Base-by-base conservation (phyloP, 176 grass and related monocot species). In the Tillandsia fasciculata region DNA sequence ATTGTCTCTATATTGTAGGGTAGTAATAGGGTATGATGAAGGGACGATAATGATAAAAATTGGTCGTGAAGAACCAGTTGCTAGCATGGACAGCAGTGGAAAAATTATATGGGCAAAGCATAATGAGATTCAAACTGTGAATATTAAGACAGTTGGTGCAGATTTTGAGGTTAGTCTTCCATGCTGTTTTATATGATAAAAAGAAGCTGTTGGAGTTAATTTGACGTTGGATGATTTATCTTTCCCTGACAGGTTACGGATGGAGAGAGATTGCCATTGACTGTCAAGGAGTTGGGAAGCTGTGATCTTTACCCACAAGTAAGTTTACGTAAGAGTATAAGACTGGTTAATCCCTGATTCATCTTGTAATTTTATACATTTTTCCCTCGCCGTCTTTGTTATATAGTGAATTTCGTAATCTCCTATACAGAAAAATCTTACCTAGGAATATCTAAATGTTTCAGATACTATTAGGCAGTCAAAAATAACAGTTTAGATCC, bases 261-360 rank as follows among this genome's bases (percentile, higher is more conserved):
- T 75, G 94, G 94, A 26, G 94, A 99, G 84, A 99, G 89, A 83
- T 79, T 99, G 71, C 89, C 94, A 27, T 76, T 99, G 64, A 75
- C 94, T 71, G 89, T 99, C 28, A 99, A 99, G 66, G 94, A 99
- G 52, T 78, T 99, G 76, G 94, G 94, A 85, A 93, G 84, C 69
- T 99, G 94, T 75, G 94, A 99, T 77, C 82, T 99, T 61, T 99
- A 99, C 52, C 94, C 94, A 24, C 94, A 99, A 84, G 94, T 99
- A 84, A 51, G 81, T 65, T 79, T 74, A 6, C 51, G 73, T 70
- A 12, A n/a, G 51, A 27, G 12, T 13, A 76, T 70, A 12, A n/a
- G 51, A 27, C 11, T 13, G 29, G 48, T 33, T 59, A 13, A 14
- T 71, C 48, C 23, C 33, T 42, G 33, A 42, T 70, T 24, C 61